Evolutionary conservation across 345 rosid species (phyloP).

Genomic region (Salix brachista): DNA sequence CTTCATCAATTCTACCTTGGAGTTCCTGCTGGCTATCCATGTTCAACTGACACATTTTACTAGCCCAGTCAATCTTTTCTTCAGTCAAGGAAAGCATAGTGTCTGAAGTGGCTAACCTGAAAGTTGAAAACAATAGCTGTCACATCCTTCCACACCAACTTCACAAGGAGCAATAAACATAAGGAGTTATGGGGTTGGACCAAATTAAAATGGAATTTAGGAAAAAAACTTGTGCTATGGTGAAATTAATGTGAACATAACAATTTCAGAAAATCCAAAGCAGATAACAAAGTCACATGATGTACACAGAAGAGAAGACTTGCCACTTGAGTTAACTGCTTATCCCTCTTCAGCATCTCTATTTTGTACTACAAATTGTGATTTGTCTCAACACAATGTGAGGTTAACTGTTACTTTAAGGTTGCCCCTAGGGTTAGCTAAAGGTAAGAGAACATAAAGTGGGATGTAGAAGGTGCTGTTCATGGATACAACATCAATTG

Average conservation of each 20-base stretch:
- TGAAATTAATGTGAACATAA: neutral
- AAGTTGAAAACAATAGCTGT: neutral
- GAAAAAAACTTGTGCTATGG: neutral
- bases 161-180: neutral
- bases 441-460: neutral
- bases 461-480: neutral
- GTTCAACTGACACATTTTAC: neutral
- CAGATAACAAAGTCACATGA: neutral
- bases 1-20: conserved; percentile 2
- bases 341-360: neutral
- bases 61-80: conserved; percentile 19
- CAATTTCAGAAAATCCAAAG: neutral
- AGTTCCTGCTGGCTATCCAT: conserved; percentile 9
- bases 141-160: neutral
- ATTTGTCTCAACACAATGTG: neutral
- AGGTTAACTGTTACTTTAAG: neutral
- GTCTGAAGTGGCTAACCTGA: conserved; percentile 20
- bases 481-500: neutral
- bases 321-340: neutral
- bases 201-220: too few species aligned
- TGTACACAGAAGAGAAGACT: neutral
- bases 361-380: neutral
- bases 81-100: conserved; percentile 16
- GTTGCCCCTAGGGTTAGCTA: neutral
- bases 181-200: neutral